These are phyloP conservation scores for Cercospora berteroae DNA, from an alignment of 2,329 filamentous ascomycete species.

Conservation along the genomic window DNA sequence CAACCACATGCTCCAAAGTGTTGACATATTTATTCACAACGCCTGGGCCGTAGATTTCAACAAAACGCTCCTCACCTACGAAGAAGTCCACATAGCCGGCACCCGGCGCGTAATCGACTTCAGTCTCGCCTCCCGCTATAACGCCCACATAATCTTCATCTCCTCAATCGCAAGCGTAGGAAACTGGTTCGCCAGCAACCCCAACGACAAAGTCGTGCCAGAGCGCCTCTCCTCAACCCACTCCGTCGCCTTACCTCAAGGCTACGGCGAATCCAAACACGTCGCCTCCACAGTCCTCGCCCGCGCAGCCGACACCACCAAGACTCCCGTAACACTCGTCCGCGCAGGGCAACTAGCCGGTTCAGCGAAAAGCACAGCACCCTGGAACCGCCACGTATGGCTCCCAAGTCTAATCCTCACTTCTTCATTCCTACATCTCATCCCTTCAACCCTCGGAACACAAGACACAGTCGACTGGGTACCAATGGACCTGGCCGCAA, in stretches of 20 bases:
- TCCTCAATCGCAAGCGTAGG: constrained; percentile 41
- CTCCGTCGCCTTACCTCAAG: constrained; percentile 33
- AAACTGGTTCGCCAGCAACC: constrained; percentile 25
- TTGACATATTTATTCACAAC: constrained; percentile 39
- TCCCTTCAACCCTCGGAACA: constrained; percentile 41
- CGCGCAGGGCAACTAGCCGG: constrained; percentile 33
- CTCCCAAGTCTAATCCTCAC: constrained; percentile 45
- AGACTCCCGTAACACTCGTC: constrained; percentile 27
- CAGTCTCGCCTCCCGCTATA: constrained; percentile 26
- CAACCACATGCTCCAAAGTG: constrained; percentile 21
- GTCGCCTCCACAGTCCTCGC: constrained; percentile 37
- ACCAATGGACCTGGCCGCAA: constrained; percentile 44
- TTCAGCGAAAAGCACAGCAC: constrained; percentile 25
- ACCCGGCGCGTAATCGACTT: constrained; percentile 33
- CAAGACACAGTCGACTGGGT: constrained; percentile 46
- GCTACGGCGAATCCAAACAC: constrained; percentile 43
- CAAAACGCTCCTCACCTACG: constrained; percentile 35
- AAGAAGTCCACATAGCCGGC: constrained; percentile 34
- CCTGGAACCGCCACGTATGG: constrained; percentile 47
- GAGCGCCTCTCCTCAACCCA: constrained; percentile 35
- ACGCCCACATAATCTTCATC: constrained; percentile 40
- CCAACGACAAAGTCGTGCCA: constrained; percentile 30
- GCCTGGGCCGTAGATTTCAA: constrained; percentile 44
- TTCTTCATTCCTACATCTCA: constrained; percentile 38
- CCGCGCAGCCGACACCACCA: constrained; percentile 31